Evolutionary conservation across 495 filamentous ascomycete genomes (phyloP).

Genomic region (Trichoderma asperelloides): DNA sequence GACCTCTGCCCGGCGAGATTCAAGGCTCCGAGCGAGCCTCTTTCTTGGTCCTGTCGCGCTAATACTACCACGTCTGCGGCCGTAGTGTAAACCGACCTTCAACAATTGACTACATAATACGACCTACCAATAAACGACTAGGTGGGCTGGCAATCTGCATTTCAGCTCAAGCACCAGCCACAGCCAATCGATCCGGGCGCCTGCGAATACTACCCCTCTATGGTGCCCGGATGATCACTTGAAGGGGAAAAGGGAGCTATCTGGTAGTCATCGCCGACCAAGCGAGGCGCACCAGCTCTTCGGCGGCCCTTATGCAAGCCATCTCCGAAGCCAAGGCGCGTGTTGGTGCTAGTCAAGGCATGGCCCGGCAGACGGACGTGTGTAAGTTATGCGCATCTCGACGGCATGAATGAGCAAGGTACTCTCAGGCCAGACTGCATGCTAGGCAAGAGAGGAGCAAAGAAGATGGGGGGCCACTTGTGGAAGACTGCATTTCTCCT

Average conservation of each 20-base stretch:
- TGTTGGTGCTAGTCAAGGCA: not conserved
- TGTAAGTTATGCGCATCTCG: not conserved
- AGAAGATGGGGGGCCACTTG: no score
- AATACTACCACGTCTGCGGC: not conserved
- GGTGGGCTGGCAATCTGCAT: not conserved
- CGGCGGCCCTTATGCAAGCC: not conserved
- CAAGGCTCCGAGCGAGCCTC: not conserved
- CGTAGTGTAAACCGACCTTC: not conserved
- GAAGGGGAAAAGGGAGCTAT: not conserved
- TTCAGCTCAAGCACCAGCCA: not conserved
- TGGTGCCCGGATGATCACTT: not conserved
- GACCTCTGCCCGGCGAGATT: not conserved
- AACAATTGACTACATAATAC: not conserved
- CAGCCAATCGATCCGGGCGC: not conserved
- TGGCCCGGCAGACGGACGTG: not conserved
- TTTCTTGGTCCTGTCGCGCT: not conserved
- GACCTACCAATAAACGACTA: not conserved
- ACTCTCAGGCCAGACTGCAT: no score
- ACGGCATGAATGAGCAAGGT: not conserved
- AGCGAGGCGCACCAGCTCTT: not conserved
- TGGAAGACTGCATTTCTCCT: no score
- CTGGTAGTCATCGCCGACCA: not conserved
- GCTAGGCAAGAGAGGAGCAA: no score
- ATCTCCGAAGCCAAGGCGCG: not conserved
- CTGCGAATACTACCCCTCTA: not conserved